phyloP scores from a whole-genome alignment of 805 yeast genomes.

The Kuraishia piskuri region DNA sequence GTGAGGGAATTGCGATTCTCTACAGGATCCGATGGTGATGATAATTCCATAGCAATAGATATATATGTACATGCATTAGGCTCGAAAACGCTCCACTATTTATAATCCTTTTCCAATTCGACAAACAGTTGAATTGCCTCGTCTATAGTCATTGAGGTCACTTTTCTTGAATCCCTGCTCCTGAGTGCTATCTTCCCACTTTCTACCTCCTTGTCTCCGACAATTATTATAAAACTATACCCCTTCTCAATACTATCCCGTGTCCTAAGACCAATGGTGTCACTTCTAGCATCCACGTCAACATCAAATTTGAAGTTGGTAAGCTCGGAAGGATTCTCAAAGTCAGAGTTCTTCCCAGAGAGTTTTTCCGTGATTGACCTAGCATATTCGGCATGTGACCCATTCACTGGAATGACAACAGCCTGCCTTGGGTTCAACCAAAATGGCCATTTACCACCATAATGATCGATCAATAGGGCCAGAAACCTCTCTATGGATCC shows the following conservation, averaged over 20 bases:
- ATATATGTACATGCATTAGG: neutral
- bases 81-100: conserved; percentile 18
- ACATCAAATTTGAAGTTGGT: conserved; percentile 57
- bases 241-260: conserved; percentile 71
- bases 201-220: conserved; percentile 79
- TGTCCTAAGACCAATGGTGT: conserved; percentile 73
- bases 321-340: conserved; percentile 40
- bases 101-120: conserved; percentile 39
- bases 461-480: conserved; percentile 85
- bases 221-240: conserved; percentile 70
- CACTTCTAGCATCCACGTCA: conserved; percentile 67
- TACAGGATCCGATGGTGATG: neutral
- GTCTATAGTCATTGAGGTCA: conserved; percentile 34
- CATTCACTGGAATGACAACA: conserved; percentile 70
- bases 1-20: too few species aligned
- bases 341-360: conserved; percentile 33
- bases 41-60: neutral
- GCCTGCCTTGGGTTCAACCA: conserved; percentile 95
- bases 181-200: conserved; percentile 56
- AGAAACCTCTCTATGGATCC: conserved; percentile 92
- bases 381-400: conserved; percentile 50
- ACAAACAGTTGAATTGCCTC: conserved; percentile 47
- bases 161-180: conserved; percentile 38
- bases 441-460: conserved; percentile 93
- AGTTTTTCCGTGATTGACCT: conserved; percentile 35